Conservation (phyloP, 768 basidiomycete genomes). For the Tylopilus balloui region DNA sequence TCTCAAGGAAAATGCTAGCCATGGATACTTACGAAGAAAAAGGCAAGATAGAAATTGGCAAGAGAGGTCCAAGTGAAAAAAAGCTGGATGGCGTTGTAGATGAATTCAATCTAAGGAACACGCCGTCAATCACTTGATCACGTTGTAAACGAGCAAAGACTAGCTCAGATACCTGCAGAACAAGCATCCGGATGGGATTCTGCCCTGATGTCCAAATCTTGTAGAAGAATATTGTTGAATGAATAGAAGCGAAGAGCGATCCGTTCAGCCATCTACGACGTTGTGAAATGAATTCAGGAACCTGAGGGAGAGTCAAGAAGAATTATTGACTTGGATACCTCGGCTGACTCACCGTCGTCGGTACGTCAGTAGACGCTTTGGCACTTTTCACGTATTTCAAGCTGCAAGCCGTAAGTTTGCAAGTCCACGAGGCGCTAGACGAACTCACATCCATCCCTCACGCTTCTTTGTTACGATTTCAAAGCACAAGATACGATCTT, state of each 20-base stretch:
- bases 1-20: slow-evolving; percentile 12
- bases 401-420: slow-evolving; percentile 32
- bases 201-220: slow-evolving; percentile 93
- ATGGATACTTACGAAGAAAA: slow-evolving; percentile 76
- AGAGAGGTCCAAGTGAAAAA: slow-evolving; percentile 92
- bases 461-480: slow-evolving; percentile 89
- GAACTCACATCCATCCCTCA: slow-evolving; percentile 73
- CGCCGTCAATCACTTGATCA: background rate
- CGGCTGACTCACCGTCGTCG: slow-evolving; percentile 53
- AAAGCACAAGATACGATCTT: slow-evolving; percentile 88
- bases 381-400: slow-evolving; percentile 90
- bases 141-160: background rate
- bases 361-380: slow-evolving; percentile 95
- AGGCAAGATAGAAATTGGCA: slow-evolving; percentile 91
- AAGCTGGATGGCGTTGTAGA: slow-evolving; percentile 87
- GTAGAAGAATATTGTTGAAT: slow-evolving; percentile 85
- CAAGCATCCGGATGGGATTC: slow-evolving; percentile 75
- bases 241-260: slow-evolving; percentile 88
- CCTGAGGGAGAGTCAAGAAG: slow-evolving; percentile 30
- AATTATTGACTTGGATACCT: background rate
- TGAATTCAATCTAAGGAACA: slow-evolving; percentile 66
- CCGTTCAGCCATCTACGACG: slow-evolving; percentile 87
- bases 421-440: background rate
- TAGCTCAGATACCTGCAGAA: slow-evolving; percentile 45
- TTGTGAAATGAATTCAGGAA: slow-evolving; percentile 94